Conservation (phyloP, 805 yeast genomes). For the Wickerhamiella musiphila region DNA sequence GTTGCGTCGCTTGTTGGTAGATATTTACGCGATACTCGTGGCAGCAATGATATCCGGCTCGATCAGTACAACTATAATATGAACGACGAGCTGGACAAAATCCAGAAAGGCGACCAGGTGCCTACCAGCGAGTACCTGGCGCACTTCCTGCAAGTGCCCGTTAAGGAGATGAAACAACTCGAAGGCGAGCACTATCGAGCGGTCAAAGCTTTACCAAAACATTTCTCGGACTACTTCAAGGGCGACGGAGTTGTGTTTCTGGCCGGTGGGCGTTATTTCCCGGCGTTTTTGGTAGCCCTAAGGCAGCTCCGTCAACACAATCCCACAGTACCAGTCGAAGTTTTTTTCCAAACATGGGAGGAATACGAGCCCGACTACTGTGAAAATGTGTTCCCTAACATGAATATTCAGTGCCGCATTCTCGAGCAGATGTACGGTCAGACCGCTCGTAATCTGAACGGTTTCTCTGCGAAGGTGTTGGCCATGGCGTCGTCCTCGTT, state of each 20-base stretch:
- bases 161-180: constrained; percentile 7
- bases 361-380: constrained; percentile 64
- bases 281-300: constrained; percentile 50
- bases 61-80: background rate
- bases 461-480: constrained; percentile 53
- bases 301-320: constrained; percentile 49
- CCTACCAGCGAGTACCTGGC: constrained; percentile 2
- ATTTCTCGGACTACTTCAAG: constrained; percentile 9
- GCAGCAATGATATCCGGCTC: background rate
- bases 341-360: constrained; percentile 49
- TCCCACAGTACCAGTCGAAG: constrained; percentile 57
- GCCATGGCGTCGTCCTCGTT: constrained; percentile 59
- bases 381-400: constrained; percentile 38
- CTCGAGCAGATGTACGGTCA: constrained; percentile 45
- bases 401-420: constrained; percentile 54
- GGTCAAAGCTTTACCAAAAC: constrained; percentile 7
- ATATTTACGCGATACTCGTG: background rate
- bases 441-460: constrained; percentile 36
- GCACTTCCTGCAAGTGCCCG: constrained; percentile 9
- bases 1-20: background rate
- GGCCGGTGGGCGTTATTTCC: constrained; percentile 67
- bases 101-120: background rate
- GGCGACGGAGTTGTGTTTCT: constrained; percentile 49
- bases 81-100: background rate
- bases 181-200: constrained; percentile 6